Evolutionary conservation across 225 moss, liverwort and hornwort species (phyloP).

Genomic region (Physcomitrium patens): DNA sequence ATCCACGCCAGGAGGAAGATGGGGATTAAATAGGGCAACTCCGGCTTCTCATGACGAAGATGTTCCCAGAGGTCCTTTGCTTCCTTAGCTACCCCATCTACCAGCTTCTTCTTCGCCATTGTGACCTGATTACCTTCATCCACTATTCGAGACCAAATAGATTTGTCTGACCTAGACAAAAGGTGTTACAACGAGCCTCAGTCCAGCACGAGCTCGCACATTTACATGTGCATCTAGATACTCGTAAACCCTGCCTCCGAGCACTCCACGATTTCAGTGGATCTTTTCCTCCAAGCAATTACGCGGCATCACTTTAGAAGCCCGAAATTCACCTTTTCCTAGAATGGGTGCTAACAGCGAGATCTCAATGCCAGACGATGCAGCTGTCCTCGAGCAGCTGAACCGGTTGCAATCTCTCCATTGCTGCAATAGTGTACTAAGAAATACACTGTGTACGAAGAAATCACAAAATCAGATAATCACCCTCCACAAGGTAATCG

Average conservation of each 20-base stretch:
- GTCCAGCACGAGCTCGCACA: not conserved
- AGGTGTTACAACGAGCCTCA: not conserved
- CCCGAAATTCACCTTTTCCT: not conserved
- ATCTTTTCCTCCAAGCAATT: slow-evolving; percentile 8
- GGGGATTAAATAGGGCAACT: slow-evolving; percentile 71
- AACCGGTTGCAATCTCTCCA: not conserved
- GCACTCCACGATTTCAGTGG: not conserved
- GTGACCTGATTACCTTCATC: slow-evolving; percentile 26
- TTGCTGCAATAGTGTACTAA: not conserved
- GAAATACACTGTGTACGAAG: not conserved
- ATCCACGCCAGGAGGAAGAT: slow-evolving; percentile 67
- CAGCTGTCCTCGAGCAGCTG: not conserved
- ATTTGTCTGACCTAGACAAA: not conserved
- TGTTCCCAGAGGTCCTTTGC: slow-evolving; percentile 66
- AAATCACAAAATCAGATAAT: not conserved
- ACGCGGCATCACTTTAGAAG: not conserved
- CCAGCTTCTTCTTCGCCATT: slow-evolving; percentile 67
- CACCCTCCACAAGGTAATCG: not conserved
- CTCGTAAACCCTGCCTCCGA: not conserved
- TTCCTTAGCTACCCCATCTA: slow-evolving; percentile 60
- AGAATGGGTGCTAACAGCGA: not conserved
- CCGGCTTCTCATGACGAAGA: slow-evolving; percentile 73
- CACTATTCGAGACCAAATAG: not conserved
- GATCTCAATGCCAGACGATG: not conserved
- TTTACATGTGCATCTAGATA: slow-evolving; percentile 14